Evolutionary conservation across 2,329 filamentous ascomycete species (phyloP).

Genomic region (Claviceps digitariae): DNA sequence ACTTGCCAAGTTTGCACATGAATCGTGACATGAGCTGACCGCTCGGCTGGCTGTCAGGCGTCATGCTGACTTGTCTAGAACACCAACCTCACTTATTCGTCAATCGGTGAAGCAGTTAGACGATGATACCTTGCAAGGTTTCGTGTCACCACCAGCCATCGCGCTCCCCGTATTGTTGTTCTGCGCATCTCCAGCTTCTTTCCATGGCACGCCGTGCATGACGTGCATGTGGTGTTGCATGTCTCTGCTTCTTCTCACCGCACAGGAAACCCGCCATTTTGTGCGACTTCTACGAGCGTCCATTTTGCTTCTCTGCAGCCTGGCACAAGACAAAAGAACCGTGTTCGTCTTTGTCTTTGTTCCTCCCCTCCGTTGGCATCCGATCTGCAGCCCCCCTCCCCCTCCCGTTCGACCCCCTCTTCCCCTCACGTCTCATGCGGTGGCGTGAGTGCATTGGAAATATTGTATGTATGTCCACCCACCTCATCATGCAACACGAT

Average conservation of each 20-base stretch:
- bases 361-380: no score
- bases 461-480: not conserved
- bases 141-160: not conserved
- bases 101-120: not conserved
- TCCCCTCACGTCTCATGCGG: not conserved
- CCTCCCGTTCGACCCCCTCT: no score
- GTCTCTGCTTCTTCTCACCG: not conserved
- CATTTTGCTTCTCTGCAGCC: not conserved
- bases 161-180: not conserved
- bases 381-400: no score
- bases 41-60: not conserved
- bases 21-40: not conserved
- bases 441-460: not conserved
- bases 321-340: conserved; percentile 5
- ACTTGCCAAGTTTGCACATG: not conserved
- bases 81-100: not conserved
- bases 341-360: not conserved
- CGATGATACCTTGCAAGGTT: not conserved
- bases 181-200: no score
- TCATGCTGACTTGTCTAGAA: not conserved
- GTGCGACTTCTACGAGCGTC: not conserved
- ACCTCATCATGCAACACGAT: not conserved
- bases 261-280: not conserved
- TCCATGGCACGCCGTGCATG: no score
- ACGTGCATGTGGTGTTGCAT: not conserved